A percentile compares a stretch with the other conserved stretches of the same genome.
These are phyloP conservation scores for Lindgomyces ingoldianus DNA, from an alignment of 495 filamentous ascomycete species.

Conservation along the genomic window DNA sequence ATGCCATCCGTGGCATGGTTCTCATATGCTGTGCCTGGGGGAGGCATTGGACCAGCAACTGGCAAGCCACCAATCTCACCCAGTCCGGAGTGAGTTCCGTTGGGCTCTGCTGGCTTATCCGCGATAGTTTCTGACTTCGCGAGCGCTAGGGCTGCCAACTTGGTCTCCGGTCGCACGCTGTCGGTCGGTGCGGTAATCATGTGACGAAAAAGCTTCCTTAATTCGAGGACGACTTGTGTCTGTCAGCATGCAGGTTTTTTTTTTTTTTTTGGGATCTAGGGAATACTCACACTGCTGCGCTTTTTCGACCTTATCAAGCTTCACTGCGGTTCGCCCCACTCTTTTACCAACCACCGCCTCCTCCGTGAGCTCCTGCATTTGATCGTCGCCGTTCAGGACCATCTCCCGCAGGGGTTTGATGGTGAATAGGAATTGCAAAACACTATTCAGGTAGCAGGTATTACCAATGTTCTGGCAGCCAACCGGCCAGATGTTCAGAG, in stretches of 20 bases:
- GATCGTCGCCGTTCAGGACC: conserved; percentile 69
- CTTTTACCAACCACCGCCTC: conserved; percentile 61
- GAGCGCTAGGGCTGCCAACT: conserved; percentile 80
- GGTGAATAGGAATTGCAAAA: conserved; percentile 93
- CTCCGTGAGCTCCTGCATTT: conserved; percentile 64
- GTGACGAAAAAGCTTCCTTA: conserved; percentile 69
- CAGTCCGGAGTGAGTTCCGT: neutral
- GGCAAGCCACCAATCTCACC: conserved; percentile 57
- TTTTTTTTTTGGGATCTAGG: no score
- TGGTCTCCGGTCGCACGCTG: conserved; percentile 67
- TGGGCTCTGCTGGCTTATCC: neutral
- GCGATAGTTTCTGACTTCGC: conserved; percentile 44
- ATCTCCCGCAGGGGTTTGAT: conserved; percentile 80
- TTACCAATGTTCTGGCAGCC: conserved; percentile 92
- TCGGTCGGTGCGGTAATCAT: conserved; percentile 61
- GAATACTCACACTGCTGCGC: conserved; percentile 71
- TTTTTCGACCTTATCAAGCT: conserved; percentile 62
- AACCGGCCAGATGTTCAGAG: conserved; percentile 62
- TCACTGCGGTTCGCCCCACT: conserved; percentile 64
- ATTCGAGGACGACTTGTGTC: conserved; percentile 64
- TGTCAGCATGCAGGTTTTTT: neutral
- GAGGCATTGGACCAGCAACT: conserved; percentile 52
- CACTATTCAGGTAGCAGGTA: conserved; percentile 96
- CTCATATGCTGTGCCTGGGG: conserved; percentile 39
- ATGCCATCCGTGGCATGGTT: conserved; percentile 19